Evolutionary conservation across 176 grass and related monocot species (phyloP), one percentile per base, ranked within the genome.

Genomic region (Poa pratensis): DNA sequence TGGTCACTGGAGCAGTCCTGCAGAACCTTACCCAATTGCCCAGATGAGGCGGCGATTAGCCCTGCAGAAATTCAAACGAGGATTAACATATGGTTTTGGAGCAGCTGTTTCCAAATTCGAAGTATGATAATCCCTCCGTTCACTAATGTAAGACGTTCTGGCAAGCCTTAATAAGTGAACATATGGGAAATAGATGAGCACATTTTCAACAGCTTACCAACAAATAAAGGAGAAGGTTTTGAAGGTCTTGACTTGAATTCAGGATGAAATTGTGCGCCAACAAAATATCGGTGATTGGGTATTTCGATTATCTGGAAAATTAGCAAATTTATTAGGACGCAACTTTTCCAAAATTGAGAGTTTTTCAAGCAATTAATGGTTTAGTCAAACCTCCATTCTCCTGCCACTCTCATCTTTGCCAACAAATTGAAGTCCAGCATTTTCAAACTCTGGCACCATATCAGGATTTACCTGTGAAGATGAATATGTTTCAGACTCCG

Each of bases 221-320:
- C 84, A 92, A 99, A 99, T 46, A 96, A 79, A 19, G 94, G 90
- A 69, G 97, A 96, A 76, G 97, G 97, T 28, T 91, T 96, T 65
- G 92, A 89, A 69, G 97, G 94, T 76, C 93, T 89, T 69, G 97
- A 99, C 88, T 96, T 94, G 82, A 99, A 99, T 83, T 99, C 97
- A 0, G 94, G 97, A 92, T 99, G 97, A 76, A 99, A 99, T 76
- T 99, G 97, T 66, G 94, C 88, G 0, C 97, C 97, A 69, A 99
- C 84, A 62, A 94, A 99, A 86, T 91, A 99, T 50, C 49, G 88
- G 66, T 96, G 97, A 54, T 72, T 86, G 68, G 94, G 94, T 67
- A 99, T 45, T 87, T 99, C 94, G 64, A 99, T 92, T 76, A 99
- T 94, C 97, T 99, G 89, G 76, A 94, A 87, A 50, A 50, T 20